These are phyloP conservation scores for Umbellularia californica DNA, from an alignment of 164 flowering plant species.

Conservation along the genomic window DNA sequence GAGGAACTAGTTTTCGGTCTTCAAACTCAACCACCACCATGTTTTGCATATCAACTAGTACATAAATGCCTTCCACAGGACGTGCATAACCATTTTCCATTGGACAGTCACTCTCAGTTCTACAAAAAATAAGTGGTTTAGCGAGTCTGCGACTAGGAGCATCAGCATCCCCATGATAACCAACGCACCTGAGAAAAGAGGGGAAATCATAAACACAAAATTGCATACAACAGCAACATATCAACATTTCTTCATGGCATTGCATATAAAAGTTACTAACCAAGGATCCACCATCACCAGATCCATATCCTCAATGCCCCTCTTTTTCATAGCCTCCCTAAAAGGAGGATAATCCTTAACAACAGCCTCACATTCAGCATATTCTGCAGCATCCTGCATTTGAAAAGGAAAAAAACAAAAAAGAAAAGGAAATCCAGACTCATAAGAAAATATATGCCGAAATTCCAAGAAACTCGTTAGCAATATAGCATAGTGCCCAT, in stretches of 20 bases:
- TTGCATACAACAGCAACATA: neutral
- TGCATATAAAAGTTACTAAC: conserved; percentile 31
- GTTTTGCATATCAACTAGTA: conserved; percentile 87
- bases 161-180: conserved; percentile 81
- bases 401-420: neutral
- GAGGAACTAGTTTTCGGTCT: conserved; percentile 84
- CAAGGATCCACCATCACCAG: conserved; percentile 96
- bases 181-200: conserved; percentile 68
- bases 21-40: conserved; percentile 84
- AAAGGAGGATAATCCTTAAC: conserved; percentile 85
- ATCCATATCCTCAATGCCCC: conserved; percentile 95
- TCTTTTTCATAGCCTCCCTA: conserved; percentile 83
- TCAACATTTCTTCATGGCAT: neutral
- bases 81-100: conserved; percentile 98
- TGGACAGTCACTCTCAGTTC: conserved; percentile 94
- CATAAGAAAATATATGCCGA: neutral
- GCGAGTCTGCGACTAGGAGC: conserved; percentile 85
- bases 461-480: neutral
- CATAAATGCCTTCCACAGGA: conserved; percentile 85
- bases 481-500: no score
- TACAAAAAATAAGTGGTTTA: conserved; percentile 88
- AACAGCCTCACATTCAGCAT: conserved; percentile 94
- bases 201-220: neutral
- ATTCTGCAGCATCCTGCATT: conserved; percentile 80
- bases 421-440: neutral